Evolutionary conservation across 192 early-diverging fungal species (phyloP).

Genomic region (Gamsiella multidivaricata): DNA sequence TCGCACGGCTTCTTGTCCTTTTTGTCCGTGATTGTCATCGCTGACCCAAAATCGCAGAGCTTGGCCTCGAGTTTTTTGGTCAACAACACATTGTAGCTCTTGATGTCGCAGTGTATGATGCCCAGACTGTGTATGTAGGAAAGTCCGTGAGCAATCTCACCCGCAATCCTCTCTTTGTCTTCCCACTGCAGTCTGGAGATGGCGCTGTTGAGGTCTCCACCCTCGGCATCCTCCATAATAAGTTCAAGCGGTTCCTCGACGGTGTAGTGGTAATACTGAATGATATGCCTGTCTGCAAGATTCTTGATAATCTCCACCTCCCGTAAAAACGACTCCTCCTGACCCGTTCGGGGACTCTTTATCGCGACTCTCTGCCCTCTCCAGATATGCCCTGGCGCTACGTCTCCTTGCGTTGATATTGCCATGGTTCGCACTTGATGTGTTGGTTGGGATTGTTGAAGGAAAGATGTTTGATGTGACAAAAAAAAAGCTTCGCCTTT

Average conservation of each 20-base stretch:
- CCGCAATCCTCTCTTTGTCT: not conserved
- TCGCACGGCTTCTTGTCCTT: not conserved
- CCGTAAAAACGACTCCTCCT: not conserved
- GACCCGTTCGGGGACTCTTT: not conserved
- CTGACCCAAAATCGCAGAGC: conserved; percentile 27
- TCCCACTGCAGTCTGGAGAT: not conserved
- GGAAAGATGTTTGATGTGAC: not conserved
- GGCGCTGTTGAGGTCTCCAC: not conserved
- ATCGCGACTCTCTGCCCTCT: not conserved
- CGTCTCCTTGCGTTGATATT: not conserved
- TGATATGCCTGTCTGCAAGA: conserved; percentile 1
- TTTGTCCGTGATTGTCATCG: not conserved
- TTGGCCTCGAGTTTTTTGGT: conserved; percentile 19
- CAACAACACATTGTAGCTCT: conserved; percentile 27
- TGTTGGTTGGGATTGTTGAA: not conserved
- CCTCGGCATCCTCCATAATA: conserved; percentile 15
- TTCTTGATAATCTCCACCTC: not conserved
- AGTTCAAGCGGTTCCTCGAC: not conserved
- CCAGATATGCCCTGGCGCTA: not conserved
- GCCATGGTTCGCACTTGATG: not conserved
- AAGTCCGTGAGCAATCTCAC: conserved; percentile 20
- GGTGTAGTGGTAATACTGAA: not conserved
- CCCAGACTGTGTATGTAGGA: conserved; percentile 9
- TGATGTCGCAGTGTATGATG: conserved; percentile 49
- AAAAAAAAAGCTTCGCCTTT: not conserved